Conservation (phyloP, 352 stramenopile species). For the Pythium inflatum region DNA sequence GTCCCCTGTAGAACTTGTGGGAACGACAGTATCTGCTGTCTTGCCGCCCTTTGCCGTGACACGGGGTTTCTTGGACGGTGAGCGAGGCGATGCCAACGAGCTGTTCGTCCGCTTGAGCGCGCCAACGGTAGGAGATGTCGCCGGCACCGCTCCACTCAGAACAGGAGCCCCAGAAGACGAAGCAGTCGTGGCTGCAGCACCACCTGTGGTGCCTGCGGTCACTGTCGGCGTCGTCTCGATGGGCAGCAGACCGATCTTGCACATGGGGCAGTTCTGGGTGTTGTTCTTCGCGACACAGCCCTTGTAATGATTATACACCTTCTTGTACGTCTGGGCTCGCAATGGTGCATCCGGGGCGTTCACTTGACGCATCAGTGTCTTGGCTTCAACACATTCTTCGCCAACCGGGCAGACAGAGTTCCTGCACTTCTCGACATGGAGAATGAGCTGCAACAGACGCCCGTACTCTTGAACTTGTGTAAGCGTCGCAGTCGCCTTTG, state of each 20-base stretch:
- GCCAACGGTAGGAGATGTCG: constrained; percentile 45
- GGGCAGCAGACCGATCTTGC: constrained; percentile 75
- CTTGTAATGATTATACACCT: constrained; percentile 86
- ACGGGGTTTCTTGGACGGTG: constrained; percentile 74
- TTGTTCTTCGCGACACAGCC: constrained; percentile 80
- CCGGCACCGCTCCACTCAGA: constrained; percentile 8
- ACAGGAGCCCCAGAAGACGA: constrained; percentile 31
- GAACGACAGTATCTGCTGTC: background rate
- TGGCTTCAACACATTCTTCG: constrained; percentile 77
- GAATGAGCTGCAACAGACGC: constrained; percentile 81
- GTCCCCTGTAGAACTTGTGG: background rate
- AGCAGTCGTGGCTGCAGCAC: constrained; percentile 29
- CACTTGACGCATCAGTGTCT: constrained; percentile 76
- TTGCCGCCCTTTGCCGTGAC: constrained; percentile 40
- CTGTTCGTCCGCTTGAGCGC: constrained; percentile 61
- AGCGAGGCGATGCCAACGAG: constrained; percentile 67
- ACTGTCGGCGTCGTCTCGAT: constrained; percentile 30
- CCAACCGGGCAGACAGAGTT: constrained; percentile 59
- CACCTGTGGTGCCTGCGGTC: background rate
- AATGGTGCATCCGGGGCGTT: constrained; percentile 67
- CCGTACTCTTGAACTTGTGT: constrained; percentile 73
- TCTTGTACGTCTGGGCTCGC: constrained; percentile 85
- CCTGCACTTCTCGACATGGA: constrained; percentile 86
- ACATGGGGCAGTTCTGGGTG: constrained; percentile 82
- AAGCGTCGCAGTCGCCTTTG: constrained; percentile 18